Evolutionary conservation across 2,329 filamentous ascomycete genomes (phyloP).

Genomic region (Clonostachys rhizophaga): DNA sequence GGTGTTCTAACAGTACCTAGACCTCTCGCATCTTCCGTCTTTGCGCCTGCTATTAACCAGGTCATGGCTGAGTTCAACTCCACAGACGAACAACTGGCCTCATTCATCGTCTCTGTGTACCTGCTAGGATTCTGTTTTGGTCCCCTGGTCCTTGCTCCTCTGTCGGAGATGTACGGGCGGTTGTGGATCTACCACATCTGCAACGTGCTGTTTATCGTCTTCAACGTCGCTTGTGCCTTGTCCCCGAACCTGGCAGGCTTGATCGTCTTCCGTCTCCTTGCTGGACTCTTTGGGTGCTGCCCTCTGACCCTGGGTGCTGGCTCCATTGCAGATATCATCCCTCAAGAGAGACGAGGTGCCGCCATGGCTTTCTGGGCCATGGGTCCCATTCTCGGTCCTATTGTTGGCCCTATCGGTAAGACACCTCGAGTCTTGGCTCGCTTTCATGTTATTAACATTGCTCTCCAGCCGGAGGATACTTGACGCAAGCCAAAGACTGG

Average conservation of each 20-base stretch:
- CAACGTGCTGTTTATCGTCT: slow-evolving; percentile 43
- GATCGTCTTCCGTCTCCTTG: slow-evolving; percentile 42
- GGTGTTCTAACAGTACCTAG: neutral
- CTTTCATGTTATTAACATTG: no score
- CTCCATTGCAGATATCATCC: slow-evolving; percentile 44
- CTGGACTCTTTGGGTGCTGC: slow-evolving; percentile 23
- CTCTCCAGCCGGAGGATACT: slow-evolving; percentile 30
- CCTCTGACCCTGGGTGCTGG: slow-evolving; percentile 44
- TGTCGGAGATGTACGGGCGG: slow-evolving; percentile 45
- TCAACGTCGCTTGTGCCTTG: slow-evolving; percentile 44
- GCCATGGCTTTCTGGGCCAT: slow-evolving; percentile 42
- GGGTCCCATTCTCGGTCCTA: slow-evolving; percentile 43
- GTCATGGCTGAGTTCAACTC: slow-evolving; percentile 46
- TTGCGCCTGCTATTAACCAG: slow-evolving; percentile 16
- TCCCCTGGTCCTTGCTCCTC: slow-evolving; percentile 45
- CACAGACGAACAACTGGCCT: slow-evolving; percentile 39
- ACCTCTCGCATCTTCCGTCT: no score
- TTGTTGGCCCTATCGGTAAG: slow-evolving; percentile 36
- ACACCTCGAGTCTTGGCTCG: neutral
- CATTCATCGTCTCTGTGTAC: slow-evolving; percentile 25
- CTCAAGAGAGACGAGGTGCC: slow-evolving; percentile 36
- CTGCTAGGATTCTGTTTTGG: slow-evolving; percentile 47
- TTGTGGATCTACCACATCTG: slow-evolving; percentile 36
- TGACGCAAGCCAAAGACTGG: slow-evolving; percentile 39
- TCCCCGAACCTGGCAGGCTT: slow-evolving; percentile 39